Conservation (phyloP, 768 basidiomycete species). For the Lyophyllum decastes region DNA sequence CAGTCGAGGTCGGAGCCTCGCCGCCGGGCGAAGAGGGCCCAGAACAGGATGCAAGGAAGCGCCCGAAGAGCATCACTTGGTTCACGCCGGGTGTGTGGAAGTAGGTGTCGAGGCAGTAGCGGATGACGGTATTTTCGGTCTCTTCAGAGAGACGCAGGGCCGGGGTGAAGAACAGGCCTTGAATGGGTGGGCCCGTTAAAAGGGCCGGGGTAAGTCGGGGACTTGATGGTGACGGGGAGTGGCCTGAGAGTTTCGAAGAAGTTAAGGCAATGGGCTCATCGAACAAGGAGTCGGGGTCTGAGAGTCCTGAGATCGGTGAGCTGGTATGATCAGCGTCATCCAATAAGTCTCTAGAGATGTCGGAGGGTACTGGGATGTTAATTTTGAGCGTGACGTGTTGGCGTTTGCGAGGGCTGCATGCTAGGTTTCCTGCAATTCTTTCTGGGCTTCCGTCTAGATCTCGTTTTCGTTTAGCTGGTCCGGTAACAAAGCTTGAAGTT, state of each 20-base stretch:
- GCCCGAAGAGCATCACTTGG: constrained; percentile 88
- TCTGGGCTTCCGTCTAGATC: not conserved
- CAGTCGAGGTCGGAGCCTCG: constrained; percentile 22
- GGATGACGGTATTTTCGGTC: constrained; percentile 48
- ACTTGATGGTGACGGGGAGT: not conserved
- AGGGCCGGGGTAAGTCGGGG: constrained; percentile 21
- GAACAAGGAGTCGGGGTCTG: constrained; percentile 48
- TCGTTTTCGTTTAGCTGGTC: constrained; percentile 11
- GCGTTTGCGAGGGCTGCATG: constrained; percentile 8
- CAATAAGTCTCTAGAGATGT: not conserved
- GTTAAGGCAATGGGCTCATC: constrained; percentile 31
- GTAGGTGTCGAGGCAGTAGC: constrained; percentile 58
- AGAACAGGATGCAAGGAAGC: constrained; percentile 25
- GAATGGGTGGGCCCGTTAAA: constrained; percentile 54
- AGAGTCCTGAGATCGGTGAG: constrained; percentile 18
- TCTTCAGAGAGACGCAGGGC: constrained; percentile 48
- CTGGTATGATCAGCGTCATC: constrained; percentile 2
- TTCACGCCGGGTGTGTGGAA: constrained; percentile 56
- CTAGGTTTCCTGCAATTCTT: not conserved
- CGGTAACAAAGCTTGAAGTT: not conserved
- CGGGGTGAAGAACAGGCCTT: constrained; percentile 65
- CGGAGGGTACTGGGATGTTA: constrained; percentile 12
- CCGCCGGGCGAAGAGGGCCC: not conserved
- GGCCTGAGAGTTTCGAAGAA: not conserved
- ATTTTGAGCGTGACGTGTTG: constrained; percentile 17